A percentile compares a stretch with the other conserved stretches of the same genome.
These are phyloP conservation scores for Penicillium concentricum DNA, from an alignment of 2,329 filamentous ascomycete species.

Conservation along the genomic window DNA sequence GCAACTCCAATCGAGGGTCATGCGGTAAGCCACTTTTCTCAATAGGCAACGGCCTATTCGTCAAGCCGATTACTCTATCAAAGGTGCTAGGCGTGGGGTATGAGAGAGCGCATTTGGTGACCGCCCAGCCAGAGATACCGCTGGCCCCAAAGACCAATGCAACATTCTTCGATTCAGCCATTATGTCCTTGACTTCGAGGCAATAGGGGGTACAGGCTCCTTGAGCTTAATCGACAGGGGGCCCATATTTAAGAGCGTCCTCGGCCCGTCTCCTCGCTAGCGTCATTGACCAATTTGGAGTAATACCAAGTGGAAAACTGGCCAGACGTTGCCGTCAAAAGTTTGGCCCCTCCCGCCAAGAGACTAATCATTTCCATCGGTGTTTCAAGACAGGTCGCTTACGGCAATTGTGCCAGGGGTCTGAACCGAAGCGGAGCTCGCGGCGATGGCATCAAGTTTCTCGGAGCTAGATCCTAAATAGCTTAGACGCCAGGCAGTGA, in stretches of 20 bases:
- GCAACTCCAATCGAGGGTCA: neutral
- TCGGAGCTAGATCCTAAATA: neutral
- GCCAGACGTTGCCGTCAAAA: too few species aligned
- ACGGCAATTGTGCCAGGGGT: neutral
- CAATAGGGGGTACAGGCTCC: neutral
- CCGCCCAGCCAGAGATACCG: slow-evolving; percentile 35
- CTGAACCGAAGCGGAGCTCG: too few species aligned
- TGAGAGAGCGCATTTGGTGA: slow-evolving; percentile 22
- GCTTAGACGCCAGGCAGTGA: neutral
- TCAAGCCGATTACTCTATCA: slow-evolving; percentile 26
- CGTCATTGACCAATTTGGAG: neutral
- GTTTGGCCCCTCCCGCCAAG: neutral
- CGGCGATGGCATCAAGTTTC: neutral
- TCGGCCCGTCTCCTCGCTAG: neutral
- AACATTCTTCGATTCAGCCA: slow-evolving; percentile 12
- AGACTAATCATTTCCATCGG: neutral
- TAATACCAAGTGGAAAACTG: neutral
- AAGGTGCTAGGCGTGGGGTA: slow-evolving; percentile 32
- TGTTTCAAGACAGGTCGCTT: neutral
- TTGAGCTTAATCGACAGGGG: neutral
- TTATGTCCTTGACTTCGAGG: neutral
- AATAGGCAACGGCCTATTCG: slow-evolving; percentile 18
- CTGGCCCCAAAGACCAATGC: slow-evolving; percentile 32
- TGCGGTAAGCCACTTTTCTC: neutral
- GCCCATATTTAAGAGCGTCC: neutral